Evolutionary conservation across 805 yeast genomes (phyloP).

Genomic region (Ogataea glucozyma): DNA sequence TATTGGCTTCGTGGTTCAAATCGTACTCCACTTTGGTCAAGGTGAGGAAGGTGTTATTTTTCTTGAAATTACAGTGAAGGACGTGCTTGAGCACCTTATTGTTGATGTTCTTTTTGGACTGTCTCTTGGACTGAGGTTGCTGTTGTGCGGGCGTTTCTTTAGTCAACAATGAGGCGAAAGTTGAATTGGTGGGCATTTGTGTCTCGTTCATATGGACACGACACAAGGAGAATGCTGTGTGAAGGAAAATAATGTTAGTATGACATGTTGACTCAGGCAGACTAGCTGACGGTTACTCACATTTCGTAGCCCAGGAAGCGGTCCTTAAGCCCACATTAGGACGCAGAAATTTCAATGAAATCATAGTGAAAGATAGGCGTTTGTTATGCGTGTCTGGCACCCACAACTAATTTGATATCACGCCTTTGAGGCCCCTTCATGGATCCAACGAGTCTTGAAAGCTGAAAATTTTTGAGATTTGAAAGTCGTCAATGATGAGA

Average conservation of each 20-base stretch:
- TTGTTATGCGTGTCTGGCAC: slow-evolving; percentile 5
- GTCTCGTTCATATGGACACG: neutral
- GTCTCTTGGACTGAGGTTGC: slow-evolving; percentile 9
- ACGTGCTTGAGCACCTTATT: slow-evolving; percentile 58
- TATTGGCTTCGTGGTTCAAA: slow-evolving; percentile 54
- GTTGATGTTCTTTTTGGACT: slow-evolving; percentile 17
- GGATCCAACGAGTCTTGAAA: neutral
- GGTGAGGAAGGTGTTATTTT: slow-evolving; percentile 82
- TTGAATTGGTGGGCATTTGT: slow-evolving; percentile 13
- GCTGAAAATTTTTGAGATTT: slow-evolving; percentile 5
- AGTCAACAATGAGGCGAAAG: slow-evolving; percentile 32
- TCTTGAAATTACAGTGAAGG: slow-evolving; percentile 72
- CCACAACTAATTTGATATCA: neutral
- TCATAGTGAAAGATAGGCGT: neutral
- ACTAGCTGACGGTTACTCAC: neutral
- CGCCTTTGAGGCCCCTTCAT: too few relatives aligned
- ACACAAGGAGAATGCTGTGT: slow-evolving; percentile 6
- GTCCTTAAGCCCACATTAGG: slow-evolving; percentile 1
- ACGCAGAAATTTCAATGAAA: slow-evolving; percentile 2
- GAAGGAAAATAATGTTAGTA: neutral
- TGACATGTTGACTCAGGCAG: neutral
- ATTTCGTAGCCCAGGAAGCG: slow-evolving; percentile 1
- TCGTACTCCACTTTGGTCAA: slow-evolving; percentile 72
- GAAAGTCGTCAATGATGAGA: neutral
- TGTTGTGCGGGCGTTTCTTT: slow-evolving; percentile 15